Base-by-base conservation (phyloP, 139 green algal species). In the Chlorella sorokiniana region DNA sequence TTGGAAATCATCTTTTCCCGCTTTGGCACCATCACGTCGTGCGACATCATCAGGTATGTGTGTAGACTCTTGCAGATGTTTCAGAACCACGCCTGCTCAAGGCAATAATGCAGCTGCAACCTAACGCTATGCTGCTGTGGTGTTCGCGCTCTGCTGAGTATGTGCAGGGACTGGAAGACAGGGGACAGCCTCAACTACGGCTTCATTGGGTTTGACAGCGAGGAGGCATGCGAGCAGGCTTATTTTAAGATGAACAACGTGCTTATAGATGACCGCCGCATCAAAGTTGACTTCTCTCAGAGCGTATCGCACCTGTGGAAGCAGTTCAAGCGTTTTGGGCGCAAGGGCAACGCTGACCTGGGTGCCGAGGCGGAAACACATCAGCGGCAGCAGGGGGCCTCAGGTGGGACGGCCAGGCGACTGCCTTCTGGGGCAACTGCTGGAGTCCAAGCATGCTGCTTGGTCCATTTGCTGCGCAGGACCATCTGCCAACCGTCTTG, bases 181-280 rank as follows among this genome's bases (percentile, higher is more conserved):
- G 97, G 97, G 3, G 96, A 99, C 85, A 95, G 86, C 35, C 90
- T 99, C 22, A 95, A 91, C 89, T 99, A 98, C 82, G 97, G 85
- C 14, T 99, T 99, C 90, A 90, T 97, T 38, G 91, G 93, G 23
- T 96, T 93, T 78, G 94, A 98, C 73, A 94, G 59, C 23, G 93
- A 98, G 52, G 86, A 92, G 35, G 70, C 93, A 0, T 94, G 87
- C 62, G 96, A 99, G 86, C 69, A 94, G 27, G 96, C 95, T 0
- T 99, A 98, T 85, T 97, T 98, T 89, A 98, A 99, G 85, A 99
- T 99, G 97, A 97, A 99, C 92, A 98, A 98, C 84, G 96, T 96
- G 40, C 88, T 99, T 25, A 99, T 99, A 69, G 97, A 99, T 76
- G 97, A 99, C 87, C 87, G 95, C 31, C 89, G 94, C 82, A 95